These are phyloP conservation scores for Ophiorrhiza pumila DNA, from an alignment of 257 asterid genomes.

Conservation along the genomic window DNA sequence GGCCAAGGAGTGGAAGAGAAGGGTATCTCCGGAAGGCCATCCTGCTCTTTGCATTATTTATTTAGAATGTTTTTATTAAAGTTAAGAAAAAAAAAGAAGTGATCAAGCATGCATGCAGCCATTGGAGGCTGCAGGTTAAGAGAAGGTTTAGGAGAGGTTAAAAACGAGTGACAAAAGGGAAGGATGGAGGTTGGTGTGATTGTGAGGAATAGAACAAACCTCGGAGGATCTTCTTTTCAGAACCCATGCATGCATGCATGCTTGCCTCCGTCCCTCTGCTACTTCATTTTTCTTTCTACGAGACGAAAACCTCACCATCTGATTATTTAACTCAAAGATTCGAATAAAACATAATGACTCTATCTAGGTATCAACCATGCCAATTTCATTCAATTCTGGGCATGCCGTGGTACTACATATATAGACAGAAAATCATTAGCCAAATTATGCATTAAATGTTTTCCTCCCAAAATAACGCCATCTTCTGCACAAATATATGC, in stretches of 20 bases:
- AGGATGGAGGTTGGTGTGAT: conserved; percentile 32
- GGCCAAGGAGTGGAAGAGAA: conserved; percentile 41
- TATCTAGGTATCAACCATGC: no score
- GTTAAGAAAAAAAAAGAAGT: conserved; percentile 23
- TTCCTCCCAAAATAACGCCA: no score
- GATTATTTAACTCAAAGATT: no score
- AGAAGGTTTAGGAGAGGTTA: conserved; percentile 47
- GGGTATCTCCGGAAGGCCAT: conserved; percentile 57
- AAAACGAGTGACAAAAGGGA: conserved; percentile 31
- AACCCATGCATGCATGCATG: conserved; percentile 5
- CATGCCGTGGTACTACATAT: no score
- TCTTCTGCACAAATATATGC: no score
- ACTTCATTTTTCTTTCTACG: no score
- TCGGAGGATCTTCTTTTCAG: conserved; percentile 33
- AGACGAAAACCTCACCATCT: no score
- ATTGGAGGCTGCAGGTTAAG: conserved; percentile 48
- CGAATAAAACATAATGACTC: no score
- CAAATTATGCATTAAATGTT: no score
- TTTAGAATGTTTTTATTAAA: conserved; percentile 11
- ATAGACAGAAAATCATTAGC: no score
- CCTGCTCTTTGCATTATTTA: conserved; percentile 46
- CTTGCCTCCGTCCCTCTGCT: neutral
- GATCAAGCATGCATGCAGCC: conserved; percentile 60
- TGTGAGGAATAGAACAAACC: conserved; percentile 38
- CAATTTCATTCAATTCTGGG: no score